Percentiles rank a stretch among this genome's conserved stretches.
These are phyloP conservation scores for Rhynchosporium agropyri DNA, from an alignment of 2,329 filamentous ascomycete species.

Conservation along the genomic window DNA sequence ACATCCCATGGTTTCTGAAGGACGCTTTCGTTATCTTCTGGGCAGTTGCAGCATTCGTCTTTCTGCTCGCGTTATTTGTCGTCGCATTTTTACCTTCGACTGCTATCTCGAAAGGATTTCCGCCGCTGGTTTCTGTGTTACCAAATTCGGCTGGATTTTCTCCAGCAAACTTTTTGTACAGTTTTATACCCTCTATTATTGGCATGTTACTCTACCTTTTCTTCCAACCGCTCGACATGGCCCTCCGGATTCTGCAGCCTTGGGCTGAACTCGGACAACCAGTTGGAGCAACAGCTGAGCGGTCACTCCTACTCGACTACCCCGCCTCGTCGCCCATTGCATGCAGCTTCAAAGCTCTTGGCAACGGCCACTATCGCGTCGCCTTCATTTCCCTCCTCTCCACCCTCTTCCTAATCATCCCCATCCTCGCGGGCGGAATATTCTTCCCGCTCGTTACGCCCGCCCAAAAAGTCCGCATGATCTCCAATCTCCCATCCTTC, in stretches of 20 bases:
- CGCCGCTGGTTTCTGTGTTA: conserved; percentile 64
- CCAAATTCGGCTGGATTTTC: conserved; percentile 72
- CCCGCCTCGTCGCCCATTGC: conserved; percentile 64
- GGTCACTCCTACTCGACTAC: conserved; percentile 71
- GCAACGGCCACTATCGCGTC: conserved; percentile 63
- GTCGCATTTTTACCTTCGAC: conserved; percentile 76
- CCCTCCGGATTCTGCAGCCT: conserved; percentile 67
- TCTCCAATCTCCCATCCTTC: conserved; percentile 73
- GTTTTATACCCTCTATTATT: conserved; percentile 70
- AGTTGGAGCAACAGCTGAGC: conserved; percentile 62
- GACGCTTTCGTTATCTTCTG: conserved; percentile 67
- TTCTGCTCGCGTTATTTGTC: conserved; percentile 72
- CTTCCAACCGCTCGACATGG: conserved; percentile 68
- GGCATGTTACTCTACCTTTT: conserved; percentile 68
- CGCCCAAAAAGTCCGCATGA: conserved; percentile 61
- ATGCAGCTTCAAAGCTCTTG: conserved; percentile 58
- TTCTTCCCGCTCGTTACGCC: conserved; percentile 72
- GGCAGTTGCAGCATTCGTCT: conserved; percentile 58
- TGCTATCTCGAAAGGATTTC: conserved; percentile 69
- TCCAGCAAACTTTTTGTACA: conserved; percentile 84
- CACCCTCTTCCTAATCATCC: conserved; percentile 58
- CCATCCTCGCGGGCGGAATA: conserved; percentile 68
- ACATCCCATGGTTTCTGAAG: conserved; percentile 77
- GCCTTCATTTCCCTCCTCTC: conserved; percentile 63
- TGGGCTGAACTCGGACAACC: conserved; percentile 64